A percentile compares a stretch with the other conserved stretches of the same genome.
Evolutionary conservation across 805 yeast species (phyloP).

Genomic region (Wickerhamomyces strasburgensis): DNA sequence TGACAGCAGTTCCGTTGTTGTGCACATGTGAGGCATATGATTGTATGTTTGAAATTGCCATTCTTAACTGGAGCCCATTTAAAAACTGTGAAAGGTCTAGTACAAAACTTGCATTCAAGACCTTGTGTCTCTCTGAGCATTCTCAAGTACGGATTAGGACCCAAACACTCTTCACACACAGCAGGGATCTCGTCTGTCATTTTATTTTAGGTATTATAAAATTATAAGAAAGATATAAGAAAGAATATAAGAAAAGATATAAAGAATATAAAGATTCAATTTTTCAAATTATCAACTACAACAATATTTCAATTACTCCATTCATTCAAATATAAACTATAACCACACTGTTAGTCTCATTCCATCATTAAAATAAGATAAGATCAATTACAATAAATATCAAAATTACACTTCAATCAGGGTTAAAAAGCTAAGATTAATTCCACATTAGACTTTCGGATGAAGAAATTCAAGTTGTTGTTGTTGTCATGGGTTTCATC

Average conservation of each 20-base stretch:
- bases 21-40: constrained; percentile 78
- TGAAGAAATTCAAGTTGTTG: constrained; percentile 65
- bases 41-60: constrained; percentile 51
- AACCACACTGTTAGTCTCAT: too few relatives aligned
- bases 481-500: constrained; percentile 38
- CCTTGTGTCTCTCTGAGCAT: constrained; percentile 70
- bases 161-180: constrained; percentile 71
- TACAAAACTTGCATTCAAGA: constrained; percentile 80
- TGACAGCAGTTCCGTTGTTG: constrained; percentile 81
- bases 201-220: neutral
- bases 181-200: constrained; percentile 39
- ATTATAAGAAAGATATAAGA: neutral
- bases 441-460: constrained; percentile 59
- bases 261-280: too few relatives aligned
- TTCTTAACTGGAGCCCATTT: constrained; percentile 57
- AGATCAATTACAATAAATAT: too few relatives aligned
- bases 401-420: constrained; percentile 34
- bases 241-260: neutral
- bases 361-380: too few relatives aligned
- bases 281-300: too few relatives aligned
- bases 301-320: too few relatives aligned
- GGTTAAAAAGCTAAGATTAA: constrained; percentile 64
- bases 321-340: too few relatives aligned
- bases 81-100: constrained; percentile 77
- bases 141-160: constrained; percentile 58